Percentiles rank a stretch among this genome's conserved stretches.
These are phyloP conservation scores for Begonia peltatifolia DNA, from an alignment of 306 rosid species.

Conservation along the genomic window DNA sequence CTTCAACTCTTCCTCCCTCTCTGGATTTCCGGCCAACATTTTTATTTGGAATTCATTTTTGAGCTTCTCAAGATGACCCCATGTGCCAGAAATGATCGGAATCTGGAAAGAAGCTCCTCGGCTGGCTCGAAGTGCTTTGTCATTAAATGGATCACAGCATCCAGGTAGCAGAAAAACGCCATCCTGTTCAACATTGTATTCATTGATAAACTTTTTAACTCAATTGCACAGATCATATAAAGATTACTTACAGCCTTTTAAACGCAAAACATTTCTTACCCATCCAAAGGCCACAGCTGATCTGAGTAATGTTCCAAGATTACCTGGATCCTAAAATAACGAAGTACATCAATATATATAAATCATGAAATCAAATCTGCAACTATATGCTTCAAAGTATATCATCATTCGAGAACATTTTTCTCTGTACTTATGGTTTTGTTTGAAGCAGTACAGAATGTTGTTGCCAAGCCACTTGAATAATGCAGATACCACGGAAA, in stretches of 20 bases:
- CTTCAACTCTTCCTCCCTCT: slow-evolving; percentile 26
- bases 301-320: slow-evolving; percentile 81
- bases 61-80: slow-evolving; percentile 53
- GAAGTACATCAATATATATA: neutral
- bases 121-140: slow-evolving; percentile 90
- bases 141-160: slow-evolving; percentile 89
- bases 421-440: too few relatives aligned
- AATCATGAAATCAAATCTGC: too few relatives aligned
- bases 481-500: too few relatives aligned
- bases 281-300: slow-evolving; percentile 83
- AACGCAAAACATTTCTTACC: slow-evolving; percentile 29
- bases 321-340: slow-evolving; percentile 79
- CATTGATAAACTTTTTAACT: too few relatives aligned
- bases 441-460: too few relatives aligned
- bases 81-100: slow-evolving; percentile 59
- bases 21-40: slow-evolving; percentile 74
- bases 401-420: too few relatives aligned
- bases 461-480: too few relatives aligned
- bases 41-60: slow-evolving; percentile 41
- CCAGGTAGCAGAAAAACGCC: slow-evolving; percentile 88
- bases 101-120: slow-evolving; percentile 92
- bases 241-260: too few relatives aligned
- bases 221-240: too few relatives aligned
- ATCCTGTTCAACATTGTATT: slow-evolving; percentile 26
- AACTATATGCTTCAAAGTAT: too few relatives aligned